These are phyloP conservation scores for Capsicum baccatum DNA, from an alignment of 257 asterid species.

Conservation along the genomic window DNA sequence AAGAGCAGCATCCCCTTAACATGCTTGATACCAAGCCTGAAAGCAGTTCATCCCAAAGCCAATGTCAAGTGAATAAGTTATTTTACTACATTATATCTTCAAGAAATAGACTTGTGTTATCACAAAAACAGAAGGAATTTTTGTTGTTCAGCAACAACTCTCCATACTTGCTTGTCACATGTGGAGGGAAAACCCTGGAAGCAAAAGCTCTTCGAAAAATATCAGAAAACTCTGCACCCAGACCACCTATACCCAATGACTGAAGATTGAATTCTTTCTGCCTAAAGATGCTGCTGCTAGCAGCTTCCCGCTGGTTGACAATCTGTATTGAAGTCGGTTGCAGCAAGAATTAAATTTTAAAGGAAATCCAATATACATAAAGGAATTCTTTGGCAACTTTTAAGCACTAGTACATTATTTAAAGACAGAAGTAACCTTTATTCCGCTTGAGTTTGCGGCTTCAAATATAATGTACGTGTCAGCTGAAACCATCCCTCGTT, in stretches of 20 bases:
- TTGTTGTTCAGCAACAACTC: constrained; percentile 24
- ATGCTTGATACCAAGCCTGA: constrained; percentile 95
- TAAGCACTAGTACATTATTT: constrained; percentile 19
- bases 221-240: constrained; percentile 95
- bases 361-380: constrained; percentile 31
- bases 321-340: constrained; percentile 60
- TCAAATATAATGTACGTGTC: constrained; percentile 90
- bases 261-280: constrained; percentile 94
- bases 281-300: constrained; percentile 90
- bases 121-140: constrained; percentile 30
- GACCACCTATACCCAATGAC: constrained; percentile 94
- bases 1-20: constrained; percentile 97
- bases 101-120: neutral
- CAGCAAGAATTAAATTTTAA: constrained; percentile 26
- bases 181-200: constrained; percentile 96
- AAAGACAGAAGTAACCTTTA: constrained; percentile 60
- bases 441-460: constrained; percentile 83
- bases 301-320: constrained; percentile 95
- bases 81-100: constrained; percentile 18
- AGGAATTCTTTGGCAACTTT: constrained; percentile 16
- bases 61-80: constrained; percentile 33
- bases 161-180: constrained; percentile 89
- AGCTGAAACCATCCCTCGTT: constrained; percentile 82
- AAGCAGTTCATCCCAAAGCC: constrained; percentile 35
- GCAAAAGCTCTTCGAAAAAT: constrained; percentile 99